A percentile compares a stretch with the other conserved stretches of the same genome.
phyloP scores from a whole-genome alignment of 495 filamentous ascomycete genomes.

The Aspergillus ellipticus region DNA sequence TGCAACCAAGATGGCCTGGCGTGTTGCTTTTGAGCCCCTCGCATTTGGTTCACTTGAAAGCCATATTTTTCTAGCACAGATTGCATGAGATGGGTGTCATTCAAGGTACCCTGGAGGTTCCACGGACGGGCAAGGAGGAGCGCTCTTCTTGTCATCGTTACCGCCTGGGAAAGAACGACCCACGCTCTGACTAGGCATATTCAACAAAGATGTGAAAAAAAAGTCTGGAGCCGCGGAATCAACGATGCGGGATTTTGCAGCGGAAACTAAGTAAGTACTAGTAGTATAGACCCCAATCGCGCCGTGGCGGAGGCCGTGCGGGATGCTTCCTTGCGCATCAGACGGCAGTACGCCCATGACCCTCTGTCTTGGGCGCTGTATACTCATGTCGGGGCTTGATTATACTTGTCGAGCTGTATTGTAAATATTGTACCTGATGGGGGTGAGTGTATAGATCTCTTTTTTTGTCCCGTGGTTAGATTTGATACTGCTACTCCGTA shows the following conservation, averaged over 20 bases:
- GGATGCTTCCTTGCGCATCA: neutral
- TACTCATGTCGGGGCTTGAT: neutral
- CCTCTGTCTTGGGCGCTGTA: neutral
- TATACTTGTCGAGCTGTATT: too few relatives aligned
- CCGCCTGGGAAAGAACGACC: too few relatives aligned
- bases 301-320: neutral
- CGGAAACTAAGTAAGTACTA: too few relatives aligned
- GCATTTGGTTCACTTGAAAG: neutral
- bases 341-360: neutral
- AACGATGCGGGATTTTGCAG: too few relatives aligned
- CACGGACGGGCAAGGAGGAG: neutral
- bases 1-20: neutral
- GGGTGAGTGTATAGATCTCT: too few relatives aligned
- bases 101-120: neutral
- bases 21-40: neutral
- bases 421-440: too few relatives aligned
- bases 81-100: neutral
- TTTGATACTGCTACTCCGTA: too few relatives aligned
- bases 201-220: too few relatives aligned
- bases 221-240: too few relatives aligned
- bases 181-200: too few relatives aligned
- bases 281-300: neutral
- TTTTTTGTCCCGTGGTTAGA: too few relatives aligned
- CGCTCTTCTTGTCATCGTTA: neutral
- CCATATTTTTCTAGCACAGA: neutral